A percentile compares a stretch with the other conserved stretches of the same genome.
These are phyloP conservation scores for Diplotaxis tenuifolia DNA, from an alignment of 345 rosid genomes.

Conservation along the genomic window DNA sequence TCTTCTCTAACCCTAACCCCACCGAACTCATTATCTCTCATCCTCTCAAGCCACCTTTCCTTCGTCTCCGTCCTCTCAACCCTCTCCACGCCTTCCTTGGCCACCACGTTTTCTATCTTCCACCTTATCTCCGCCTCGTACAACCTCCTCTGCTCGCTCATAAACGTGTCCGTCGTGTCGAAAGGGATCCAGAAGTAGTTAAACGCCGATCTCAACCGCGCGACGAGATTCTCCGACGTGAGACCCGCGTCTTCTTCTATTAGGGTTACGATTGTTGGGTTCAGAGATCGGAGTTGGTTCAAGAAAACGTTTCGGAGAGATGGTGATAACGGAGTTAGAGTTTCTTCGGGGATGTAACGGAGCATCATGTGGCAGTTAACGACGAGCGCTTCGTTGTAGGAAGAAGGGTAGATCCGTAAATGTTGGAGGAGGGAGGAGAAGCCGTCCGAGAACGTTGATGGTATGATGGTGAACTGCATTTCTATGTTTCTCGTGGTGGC, in stretches of 20 bases:
- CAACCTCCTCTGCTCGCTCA: slow-evolving; percentile 74
- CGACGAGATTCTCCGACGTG: slow-evolving; percentile 53
- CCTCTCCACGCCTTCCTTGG: slow-evolving; percentile 72
- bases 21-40: slow-evolving; percentile 60
- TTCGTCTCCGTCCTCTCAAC: slow-evolving; percentile 76
- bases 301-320: slow-evolving; percentile 53
- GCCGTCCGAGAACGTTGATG: slow-evolving; percentile 63
- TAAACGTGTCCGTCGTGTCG: slow-evolving; percentile 76
- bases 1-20: slow-evolving; percentile 55
- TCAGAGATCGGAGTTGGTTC: slow-evolving; percentile 57
- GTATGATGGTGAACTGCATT: slow-evolving; percentile 57
- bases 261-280: slow-evolving; percentile 64
- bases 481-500: slow-evolving; percentile 71
- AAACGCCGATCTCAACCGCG: slow-evolving; percentile 39
- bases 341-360: slow-evolving; percentile 75
- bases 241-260: slow-evolving; percentile 87
- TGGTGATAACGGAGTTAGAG: slow-evolving; percentile 20
- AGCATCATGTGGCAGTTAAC: slow-evolving; percentile 91
- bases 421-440: slow-evolving; percentile 69
- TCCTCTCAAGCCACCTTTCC: slow-evolving; percentile 71
- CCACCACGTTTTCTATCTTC: slow-evolving; percentile 91
- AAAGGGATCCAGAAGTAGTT: slow-evolving; percentile 92
- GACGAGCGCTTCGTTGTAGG: slow-evolving; percentile 67
- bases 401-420: slow-evolving; percentile 49
- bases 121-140: slow-evolving; percentile 76